Base-by-base conservation (phyloP, 306 rosid genomes). In the Phaseolus lunatus region DNA sequence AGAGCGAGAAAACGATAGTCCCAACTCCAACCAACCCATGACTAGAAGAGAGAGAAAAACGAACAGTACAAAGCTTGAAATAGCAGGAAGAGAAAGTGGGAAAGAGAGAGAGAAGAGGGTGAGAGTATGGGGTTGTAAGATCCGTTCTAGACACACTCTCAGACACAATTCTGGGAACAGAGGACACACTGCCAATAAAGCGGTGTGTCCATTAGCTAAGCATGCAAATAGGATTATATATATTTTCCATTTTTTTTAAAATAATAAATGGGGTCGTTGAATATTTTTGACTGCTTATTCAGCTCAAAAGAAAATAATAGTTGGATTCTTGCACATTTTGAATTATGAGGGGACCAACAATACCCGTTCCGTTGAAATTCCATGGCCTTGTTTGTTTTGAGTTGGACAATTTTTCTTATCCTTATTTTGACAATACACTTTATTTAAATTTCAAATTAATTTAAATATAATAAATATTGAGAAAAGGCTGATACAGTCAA, bases 131-230 rank as follows among this genome's bases (percentile, higher is more conserved):
- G 78, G 70, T 18, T 67, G 86, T 83, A 81, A 86, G 97, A 91
- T 90, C 98, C 87, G 93, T 87, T 88, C 82, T 56, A 79, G 88
- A 73, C 90, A 80, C 75, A 78, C 58, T 41, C 64, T 41, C 83
- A 77, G 73, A 81, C 80, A 84, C 78, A 66, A 52, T 80, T 75
- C 88, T 88, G 82, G 49, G 63, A 78, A 72, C 85, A 78, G 78
- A 85, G 83, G 73, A 80, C 90, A 73, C 78, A 61, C 74, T 56
- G 88, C 90, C 83, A 85, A 77, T 41, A 84, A 85, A 88, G 88
- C 88, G 91, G 90, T 90, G 89, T 84, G 87, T 83, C 91, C 87
- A 84, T 83, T 89, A 83, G 74, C 78, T 67, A 39, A 87, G 82
- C 93, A 87, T 90, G 94, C 93, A 89, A 58, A 77, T 26, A 49